Percentiles rank a stretch among this genome's conserved stretches.
Conservation (phyloP, 2,329 filamentous ascomycete genomes). For the Byssochlamys sp. region DNA sequence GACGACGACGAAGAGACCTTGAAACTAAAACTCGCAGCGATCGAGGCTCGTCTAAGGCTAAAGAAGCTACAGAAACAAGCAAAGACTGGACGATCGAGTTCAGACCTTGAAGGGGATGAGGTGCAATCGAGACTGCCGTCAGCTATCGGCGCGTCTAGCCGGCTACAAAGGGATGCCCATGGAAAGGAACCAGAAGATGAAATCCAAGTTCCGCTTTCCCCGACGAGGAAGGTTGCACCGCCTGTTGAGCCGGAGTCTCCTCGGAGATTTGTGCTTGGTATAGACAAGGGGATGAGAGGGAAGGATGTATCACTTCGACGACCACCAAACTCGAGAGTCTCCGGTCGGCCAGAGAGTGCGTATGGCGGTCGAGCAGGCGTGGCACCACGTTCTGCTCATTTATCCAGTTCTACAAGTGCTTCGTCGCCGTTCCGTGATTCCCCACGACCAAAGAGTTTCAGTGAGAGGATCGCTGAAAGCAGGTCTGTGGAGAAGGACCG, state of each 20-base stretch:
- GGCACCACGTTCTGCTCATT: slow-evolving; percentile 14
- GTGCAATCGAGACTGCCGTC: slow-evolving; percentile 15
- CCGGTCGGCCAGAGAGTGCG: slow-evolving; percentile 22
- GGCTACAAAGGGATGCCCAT: slow-evolving; percentile 7
- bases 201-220: slow-evolving; percentile 71
- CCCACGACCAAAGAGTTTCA: slow-evolving; percentile 55
- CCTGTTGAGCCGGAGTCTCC: slow-evolving; percentile 59
- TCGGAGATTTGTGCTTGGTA: slow-evolving; percentile 68
- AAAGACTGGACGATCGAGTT: slow-evolving; percentile 14
- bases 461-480: slow-evolving; percentile 70
- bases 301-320: slow-evolving; percentile 76
- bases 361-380: slow-evolving; percentile 18
- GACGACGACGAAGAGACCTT: slow-evolving; percentile 84
- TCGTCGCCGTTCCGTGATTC: slow-evolving; percentile 17
- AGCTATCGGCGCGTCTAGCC: slow-evolving; percentile 14
- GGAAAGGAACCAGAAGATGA: slow-evolving; percentile 16
- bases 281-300: slow-evolving; percentile 76
- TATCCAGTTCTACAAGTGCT: slow-evolving; percentile 14
- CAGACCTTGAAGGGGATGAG: slow-evolving; percentile 14
- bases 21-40: slow-evolving; percentile 74
- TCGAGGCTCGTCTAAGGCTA: slow-evolving; percentile 75
- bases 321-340: slow-evolving; percentile 34
- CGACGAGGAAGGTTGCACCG: slow-evolving; percentile 42
- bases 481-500: slow-evolving; percentile 34
- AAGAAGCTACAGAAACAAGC: slow-evolving; percentile 61